A percentile compares a stretch with the other conserved stretches of the same genome.
Conservation (phyloP, 75 land plant genomes). For the Pseudotsuga menziesii region DNA sequence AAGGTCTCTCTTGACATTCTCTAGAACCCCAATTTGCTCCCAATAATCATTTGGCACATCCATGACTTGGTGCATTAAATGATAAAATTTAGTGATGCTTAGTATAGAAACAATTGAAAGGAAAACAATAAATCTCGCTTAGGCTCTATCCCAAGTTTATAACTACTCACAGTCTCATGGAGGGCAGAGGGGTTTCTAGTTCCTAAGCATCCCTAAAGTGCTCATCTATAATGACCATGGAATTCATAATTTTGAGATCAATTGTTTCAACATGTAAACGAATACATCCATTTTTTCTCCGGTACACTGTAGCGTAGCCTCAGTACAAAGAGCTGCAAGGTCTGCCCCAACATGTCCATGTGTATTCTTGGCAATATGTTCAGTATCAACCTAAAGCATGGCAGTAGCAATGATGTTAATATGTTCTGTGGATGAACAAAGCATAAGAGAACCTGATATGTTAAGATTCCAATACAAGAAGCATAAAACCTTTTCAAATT, state of each 20-base stretch:
- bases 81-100: background rate
- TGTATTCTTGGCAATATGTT: constrained; percentile 32
- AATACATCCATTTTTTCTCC: constrained; percentile 78
- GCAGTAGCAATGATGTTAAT: too few species aligned
- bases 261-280: constrained; percentile 25
- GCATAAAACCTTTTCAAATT: too few species aligned
- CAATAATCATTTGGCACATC: constrained; percentile 43
- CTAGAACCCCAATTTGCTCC: too few species aligned
- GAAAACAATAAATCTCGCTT: background rate
- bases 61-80: constrained; percentile 39
- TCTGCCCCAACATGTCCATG: constrained; percentile 83
- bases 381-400: constrained; percentile 63
- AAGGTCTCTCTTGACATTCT: constrained; percentile 32
- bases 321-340: constrained; percentile 82
- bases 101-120: background rate
- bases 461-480: too few species aligned
- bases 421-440: too few species aligned
- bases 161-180: constrained; percentile 67
- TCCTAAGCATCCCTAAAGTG: constrained; percentile 33
- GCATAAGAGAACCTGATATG: too few species aligned
- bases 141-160: background rate
- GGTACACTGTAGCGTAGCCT: constrained; percentile 36
- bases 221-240: constrained; percentile 78
- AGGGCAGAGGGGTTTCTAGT: constrained; percentile 72
- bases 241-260: constrained; percentile 9